phyloP scores from a whole-genome alignment of 768 basidiomycete species.

The Suillus subluteus region DNA sequence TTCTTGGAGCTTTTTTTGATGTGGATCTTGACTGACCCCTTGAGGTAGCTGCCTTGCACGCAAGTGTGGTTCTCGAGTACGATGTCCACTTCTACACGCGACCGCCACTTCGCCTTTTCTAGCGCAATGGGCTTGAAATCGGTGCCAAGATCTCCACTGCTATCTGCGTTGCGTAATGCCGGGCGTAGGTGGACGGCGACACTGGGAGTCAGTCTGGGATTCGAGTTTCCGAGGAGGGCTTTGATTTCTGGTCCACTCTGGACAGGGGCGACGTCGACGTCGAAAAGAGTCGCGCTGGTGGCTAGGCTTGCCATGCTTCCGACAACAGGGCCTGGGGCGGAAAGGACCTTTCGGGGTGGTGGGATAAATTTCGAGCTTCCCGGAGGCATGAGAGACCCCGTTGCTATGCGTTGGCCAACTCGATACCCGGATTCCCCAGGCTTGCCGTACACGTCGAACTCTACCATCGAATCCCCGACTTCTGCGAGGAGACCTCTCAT shows the following conservation, averaged over 20 bases:
- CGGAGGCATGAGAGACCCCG: constrained; percentile 35
- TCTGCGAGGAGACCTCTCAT: constrained; percentile 57
- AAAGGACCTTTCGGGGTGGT: constrained; percentile 10
- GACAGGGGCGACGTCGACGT: constrained; percentile 49
- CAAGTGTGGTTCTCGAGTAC: constrained; percentile 72
- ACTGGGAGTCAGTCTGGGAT: constrained; percentile 57
- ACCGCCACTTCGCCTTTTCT: constrained; percentile 73
- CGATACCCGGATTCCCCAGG: constrained; percentile 41
- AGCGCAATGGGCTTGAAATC: constrained; percentile 44
- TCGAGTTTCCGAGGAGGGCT: constrained; percentile 63
- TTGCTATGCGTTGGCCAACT: constrained; percentile 44
- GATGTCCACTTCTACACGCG: constrained; percentile 84
- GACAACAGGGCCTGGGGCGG: not conserved
- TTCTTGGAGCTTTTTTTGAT: constrained; percentile 60
- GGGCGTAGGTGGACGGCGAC: constrained; percentile 45
- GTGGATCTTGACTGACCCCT: constrained; percentile 68
- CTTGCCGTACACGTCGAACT: constrained; percentile 40
- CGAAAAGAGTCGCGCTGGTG: constrained; percentile 58
- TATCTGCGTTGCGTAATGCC: constrained; percentile 15
- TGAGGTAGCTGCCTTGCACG: constrained; percentile 78
- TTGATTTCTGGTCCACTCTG: constrained; percentile 61
- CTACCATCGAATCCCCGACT: constrained; percentile 49
- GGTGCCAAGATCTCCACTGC: constrained; percentile 14
- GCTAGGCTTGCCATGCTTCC: constrained; percentile 32
- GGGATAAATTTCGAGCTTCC: constrained; percentile 22